Conservation (phyloP, 2,329 filamentous ascomycete genomes). For the Purpureocillium lavendulum region DNA sequence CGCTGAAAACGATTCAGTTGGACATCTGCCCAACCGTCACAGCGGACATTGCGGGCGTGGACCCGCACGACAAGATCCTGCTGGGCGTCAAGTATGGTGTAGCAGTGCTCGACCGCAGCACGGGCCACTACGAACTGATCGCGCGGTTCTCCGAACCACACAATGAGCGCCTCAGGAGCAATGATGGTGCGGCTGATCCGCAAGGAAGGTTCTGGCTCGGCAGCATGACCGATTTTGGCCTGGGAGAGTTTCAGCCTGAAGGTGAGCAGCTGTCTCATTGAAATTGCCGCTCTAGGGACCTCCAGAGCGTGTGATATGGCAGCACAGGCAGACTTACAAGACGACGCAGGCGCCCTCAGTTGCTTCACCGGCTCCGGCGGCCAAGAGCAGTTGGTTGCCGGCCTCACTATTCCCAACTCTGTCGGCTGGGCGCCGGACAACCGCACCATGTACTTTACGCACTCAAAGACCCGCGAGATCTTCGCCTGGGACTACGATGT, state of each 20-base stretch:
- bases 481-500: conserved; percentile 66
- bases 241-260: conserved; percentile 51
- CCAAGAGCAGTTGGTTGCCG: conserved; percentile 50
- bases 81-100: conserved; percentile 76
- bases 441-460: conserved; percentile 73
- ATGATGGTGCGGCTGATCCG: conserved; percentile 76
- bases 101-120: conserved; percentile 63
- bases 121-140: conserved; percentile 46
- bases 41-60: conserved; percentile 64
- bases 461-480: conserved; percentile 62
- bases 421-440: conserved; percentile 70
- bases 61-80: conserved; percentile 57
- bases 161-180: conserved; percentile 55
- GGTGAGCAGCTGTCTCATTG: conserved; percentile 26
- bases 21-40: conserved; percentile 57
- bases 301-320: no score
- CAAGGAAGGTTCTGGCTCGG: conserved; percentile 79
- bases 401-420: conserved; percentile 75
- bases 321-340: neutral
- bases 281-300: no score
- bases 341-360: conserved; percentile 57
- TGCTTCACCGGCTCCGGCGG: conserved; percentile 57
- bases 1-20: conserved; percentile 52
- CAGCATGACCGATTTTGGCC: conserved; percentile 68
- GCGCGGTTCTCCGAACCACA: conserved; percentile 33